phyloP scores from a whole-genome alignment of 768 basidiomycete species.

The Kwoniella newhampshirensis region DNA sequence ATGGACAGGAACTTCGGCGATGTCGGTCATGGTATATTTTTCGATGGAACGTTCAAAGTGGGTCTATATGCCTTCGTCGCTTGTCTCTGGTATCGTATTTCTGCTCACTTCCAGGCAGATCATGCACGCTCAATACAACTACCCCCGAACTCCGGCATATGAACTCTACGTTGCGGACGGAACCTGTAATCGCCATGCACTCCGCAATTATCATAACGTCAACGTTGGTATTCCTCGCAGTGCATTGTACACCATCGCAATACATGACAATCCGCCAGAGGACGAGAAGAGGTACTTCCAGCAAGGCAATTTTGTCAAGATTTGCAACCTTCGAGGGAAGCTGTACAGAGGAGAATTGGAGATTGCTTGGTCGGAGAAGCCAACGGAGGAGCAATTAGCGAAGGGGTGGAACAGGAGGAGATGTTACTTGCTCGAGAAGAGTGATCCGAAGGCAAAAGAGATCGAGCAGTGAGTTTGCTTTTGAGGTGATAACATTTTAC shows the following conservation, averaged over 20 bases:
- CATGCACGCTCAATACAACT: slow-evolving; percentile 18
- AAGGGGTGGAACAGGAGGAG: slow-evolving; percentile 22
- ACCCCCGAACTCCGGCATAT: slow-evolving; percentile 5
- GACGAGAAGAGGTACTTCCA: slow-evolving; percentile 8
- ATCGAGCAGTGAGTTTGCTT: slow-evolving; percentile 28
- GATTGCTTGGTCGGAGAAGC: slow-evolving; percentile 30
- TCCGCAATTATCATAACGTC: slow-evolving; percentile 34
- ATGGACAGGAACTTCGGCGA: slow-evolving; percentile 8
- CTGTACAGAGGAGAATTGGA: slow-evolving; percentile 30
- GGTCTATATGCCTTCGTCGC: background rate
- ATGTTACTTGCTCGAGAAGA: slow-evolving; percentile 2
- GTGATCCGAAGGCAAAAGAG: slow-evolving; percentile 25
- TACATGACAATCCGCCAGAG: slow-evolving; percentile 16
- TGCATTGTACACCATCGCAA: slow-evolving; percentile 26
- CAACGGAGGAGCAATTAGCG: slow-evolving; percentile 23
- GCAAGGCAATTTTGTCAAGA: slow-evolving; percentile 25
- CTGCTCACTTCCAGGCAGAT: slow-evolving; percentile 22
- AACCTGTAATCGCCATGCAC: slow-evolving; percentile 10
- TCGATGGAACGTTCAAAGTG: slow-evolving; percentile 36
- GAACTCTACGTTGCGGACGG: slow-evolving; percentile 45
- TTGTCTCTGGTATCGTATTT: background rate
- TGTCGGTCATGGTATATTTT: slow-evolving; percentile 16
- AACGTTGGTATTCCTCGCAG: slow-evolving; percentile 15
- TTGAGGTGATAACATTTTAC: background rate
- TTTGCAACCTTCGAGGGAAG: slow-evolving; percentile 32